Evolutionary conservation across 1,284 basidiomycete species (phyloP), one percentile per base, ranked within the genome.

Genomic region (Vanrija sp.): DNA sequence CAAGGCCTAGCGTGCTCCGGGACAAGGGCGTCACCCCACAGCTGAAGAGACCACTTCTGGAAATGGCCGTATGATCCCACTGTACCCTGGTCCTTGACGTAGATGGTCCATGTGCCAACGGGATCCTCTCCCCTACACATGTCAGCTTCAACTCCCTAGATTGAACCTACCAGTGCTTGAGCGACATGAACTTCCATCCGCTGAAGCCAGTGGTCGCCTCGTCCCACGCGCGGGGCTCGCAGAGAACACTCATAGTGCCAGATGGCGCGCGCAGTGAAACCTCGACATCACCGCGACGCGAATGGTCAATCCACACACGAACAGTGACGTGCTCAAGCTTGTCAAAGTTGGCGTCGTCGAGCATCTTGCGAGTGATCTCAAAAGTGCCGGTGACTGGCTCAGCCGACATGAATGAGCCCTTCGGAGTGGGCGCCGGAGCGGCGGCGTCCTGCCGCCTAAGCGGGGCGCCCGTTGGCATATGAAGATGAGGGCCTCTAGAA

Each of bases 181-280:
- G 85, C 23, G 86, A 85, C 94, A 98, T 98, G 73, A 99, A 99
- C 19, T 85, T 88, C 96, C 96, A 99, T 0, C 92, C 94, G 25
- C 85, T 85, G 74, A 84, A 96, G 6, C 96, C 96, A 10, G 80
- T 82, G 5, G 68, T 73, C 14, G 84, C 87, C 46, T 78, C 74
- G 71, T 99, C 96, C 40, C 81, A 82, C 34, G 81, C 74, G 55
- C 96, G 83, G 49, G 81, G 81, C 12, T 85, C 83, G 21, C 89
- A 93, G 40, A 99, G 78, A 9, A 97, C 81, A 68, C 91, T 96
- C 69, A 81, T 87, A 62, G 97, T 82, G 7, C 92, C 91, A 55
- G 85, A 85, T 0, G 96, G 96, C 68, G 91, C 95, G 16, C 81
- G 75, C 45, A 98, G 74, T 71, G 91, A 87, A 38, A 98, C 90